Base-by-base conservation (phyloP, 495 filamentous ascomycete genomes). In the Trichoderma virens region DNA sequence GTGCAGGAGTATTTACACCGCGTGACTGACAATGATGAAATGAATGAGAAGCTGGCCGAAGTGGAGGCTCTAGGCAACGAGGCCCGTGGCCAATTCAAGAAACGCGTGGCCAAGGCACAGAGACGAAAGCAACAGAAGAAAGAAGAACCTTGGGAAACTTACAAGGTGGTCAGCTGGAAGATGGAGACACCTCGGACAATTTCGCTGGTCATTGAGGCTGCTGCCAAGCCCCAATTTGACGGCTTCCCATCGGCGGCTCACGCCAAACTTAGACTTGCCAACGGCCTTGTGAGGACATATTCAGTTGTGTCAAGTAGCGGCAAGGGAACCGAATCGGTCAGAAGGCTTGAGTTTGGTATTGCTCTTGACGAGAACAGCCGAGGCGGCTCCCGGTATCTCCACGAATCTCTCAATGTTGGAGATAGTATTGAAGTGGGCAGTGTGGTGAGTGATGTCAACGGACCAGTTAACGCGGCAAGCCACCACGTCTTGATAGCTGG, bases 1-100 rank as follows among this genome's bases (percentile, higher is more conserved):
- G 69, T 86, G 2, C 82, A 85, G 68, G 77, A 83, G 65, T 85
- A 82, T 64, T 70, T 85, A 51, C 80, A 85, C 69, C 67, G 78
- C 5, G 77, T 77, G 38, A 74, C 69, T 51, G 72, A 70, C 25
- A 74, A 85, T 65, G 66, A 67, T 0, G 75, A 68, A 31, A 74
- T 73, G 70, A 78, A 85, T 67, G 72, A 72, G 61, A 74, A 79
- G 68, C 70, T 85, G 1, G 72, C 77, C 0, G 65, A 61, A 1
- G 74, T 86, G 8, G 66, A 67, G 2, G 78, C 75, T 66, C 75
- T 86, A 43, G 82, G 83, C 3, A 68, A 71, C 1, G 80, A 83
- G 66, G 77, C 75, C 47, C 72, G 72, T 11, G 70, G 78, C 41
- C 69, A 67, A 0, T 81, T 82, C 39, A 67, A 72, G 59, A 72